Percentiles rank a stretch among this genome's conserved stretches.
phyloP scores from a whole-genome alignment of 208 protist genomes.

The Trypanosoma brucei region DNA sequence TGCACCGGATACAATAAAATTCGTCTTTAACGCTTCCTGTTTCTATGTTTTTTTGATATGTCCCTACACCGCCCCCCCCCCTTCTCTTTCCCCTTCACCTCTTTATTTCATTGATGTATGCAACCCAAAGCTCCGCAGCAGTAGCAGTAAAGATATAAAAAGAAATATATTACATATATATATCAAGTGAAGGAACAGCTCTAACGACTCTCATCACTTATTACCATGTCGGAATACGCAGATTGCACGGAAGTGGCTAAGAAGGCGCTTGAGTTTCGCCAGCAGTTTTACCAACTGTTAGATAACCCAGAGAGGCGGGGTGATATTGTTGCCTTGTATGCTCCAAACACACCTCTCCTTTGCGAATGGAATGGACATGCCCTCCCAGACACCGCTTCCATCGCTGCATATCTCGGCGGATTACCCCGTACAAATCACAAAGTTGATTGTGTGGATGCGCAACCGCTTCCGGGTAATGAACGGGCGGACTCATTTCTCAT shows the following conservation, averaged over 20 bases:
- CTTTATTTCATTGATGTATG: too few relatives aligned
- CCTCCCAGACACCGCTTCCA: constrained; percentile 36
- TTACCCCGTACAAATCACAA: constrained; percentile 76
- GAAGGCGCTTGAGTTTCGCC: constrained; percentile 75
- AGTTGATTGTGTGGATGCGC: constrained; percentile 81
- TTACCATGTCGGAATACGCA: constrained; percentile 49
- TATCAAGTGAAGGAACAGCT: neutral
- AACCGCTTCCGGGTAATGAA: constrained; percentile 83
- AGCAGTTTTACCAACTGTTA: constrained; percentile 73
- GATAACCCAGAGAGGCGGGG: constrained; percentile 50
- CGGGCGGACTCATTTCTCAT: constrained; percentile 75
- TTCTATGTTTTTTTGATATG: too few relatives aligned
- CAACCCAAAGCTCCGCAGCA: too few relatives aligned
- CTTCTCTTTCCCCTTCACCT: too few relatives aligned
- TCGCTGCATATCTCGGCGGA: constrained; percentile 58
- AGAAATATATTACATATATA: too few relatives aligned
- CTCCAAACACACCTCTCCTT: constrained; percentile 57
- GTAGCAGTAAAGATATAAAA: too few relatives aligned
- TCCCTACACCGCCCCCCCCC: too few relatives aligned
- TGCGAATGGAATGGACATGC: constrained; percentile 88
- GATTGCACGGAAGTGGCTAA: constrained; percentile 75
- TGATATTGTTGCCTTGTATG: constrained; percentile 66
- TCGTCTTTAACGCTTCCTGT: too few relatives aligned
- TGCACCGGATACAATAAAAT: too few relatives aligned
- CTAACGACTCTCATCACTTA: neutral